Conservation (phyloP, 495 filamentous ascomycete genomes). For the Penicillium maclennaniae region DNA sequence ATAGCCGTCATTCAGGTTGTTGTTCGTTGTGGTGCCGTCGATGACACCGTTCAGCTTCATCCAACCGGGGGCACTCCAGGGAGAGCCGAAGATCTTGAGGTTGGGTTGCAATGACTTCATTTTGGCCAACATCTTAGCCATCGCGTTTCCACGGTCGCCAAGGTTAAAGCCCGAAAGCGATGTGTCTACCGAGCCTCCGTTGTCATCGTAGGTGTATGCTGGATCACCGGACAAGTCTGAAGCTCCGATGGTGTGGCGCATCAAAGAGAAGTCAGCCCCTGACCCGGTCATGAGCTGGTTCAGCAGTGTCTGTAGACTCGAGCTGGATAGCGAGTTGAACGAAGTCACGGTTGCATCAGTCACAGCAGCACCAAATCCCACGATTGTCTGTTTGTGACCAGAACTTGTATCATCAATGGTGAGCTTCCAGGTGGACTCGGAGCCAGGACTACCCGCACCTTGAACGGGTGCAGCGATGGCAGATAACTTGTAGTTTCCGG, state of each 20-base stretch:
- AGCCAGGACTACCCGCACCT: slow-evolving; percentile 38
- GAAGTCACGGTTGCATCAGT: slow-evolving; percentile 54
- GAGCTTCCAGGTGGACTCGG: slow-evolving; percentile 44
- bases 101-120: slow-evolving; percentile 30
- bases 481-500: slow-evolving; percentile 42
- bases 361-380: slow-evolving; percentile 52
- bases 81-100: slow-evolving; percentile 48
- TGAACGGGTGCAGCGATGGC: slow-evolving; percentile 39
- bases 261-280: slow-evolving; percentile 47
- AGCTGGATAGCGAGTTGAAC: slow-evolving; percentile 41
- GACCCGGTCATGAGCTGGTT: slow-evolving; percentile 43
- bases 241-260: slow-evolving; percentile 53
- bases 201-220: slow-evolving; percentile 53
- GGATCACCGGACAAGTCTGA: slow-evolving; percentile 48
- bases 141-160: slow-evolving; percentile 47
- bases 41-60: slow-evolving; percentile 54
- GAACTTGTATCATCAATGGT: slow-evolving; percentile 45
- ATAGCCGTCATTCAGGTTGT: slow-evolving; percentile 47
- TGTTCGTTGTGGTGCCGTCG: slow-evolving; percentile 44
- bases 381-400: slow-evolving; percentile 48
- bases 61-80: slow-evolving; percentile 55
- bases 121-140: slow-evolving; percentile 37
- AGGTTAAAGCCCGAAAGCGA: slow-evolving; percentile 41
- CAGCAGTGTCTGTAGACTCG: slow-evolving; percentile 38
- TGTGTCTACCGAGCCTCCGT: slow-evolving; percentile 36